Evolutionary conservation across 495 filamentous ascomycete species (phyloP), one percentile per base, ranked within the genome.

Genomic region (Ascobolus immersus): DNA sequence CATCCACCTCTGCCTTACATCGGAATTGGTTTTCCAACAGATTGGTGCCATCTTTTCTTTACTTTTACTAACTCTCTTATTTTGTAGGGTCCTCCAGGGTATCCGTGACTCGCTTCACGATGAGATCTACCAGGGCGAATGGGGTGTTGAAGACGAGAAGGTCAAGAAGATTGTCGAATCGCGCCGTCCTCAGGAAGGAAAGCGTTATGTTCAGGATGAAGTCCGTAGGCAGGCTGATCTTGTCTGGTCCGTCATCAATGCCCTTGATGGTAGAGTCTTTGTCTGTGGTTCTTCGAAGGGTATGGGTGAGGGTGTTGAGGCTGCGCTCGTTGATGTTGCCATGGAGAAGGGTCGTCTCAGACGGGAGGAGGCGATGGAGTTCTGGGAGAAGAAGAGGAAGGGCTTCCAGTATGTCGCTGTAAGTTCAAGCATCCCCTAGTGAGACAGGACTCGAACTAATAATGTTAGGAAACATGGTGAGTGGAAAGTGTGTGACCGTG

Each of bases 261-360:
- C 78, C 15, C 57, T 93, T 6, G 86, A 96, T 45, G 86, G 86
- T 0, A 65, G 86, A 8, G 69, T 96, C 11, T 96, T 94, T 50
- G 86, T 96, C 19, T 94, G 89, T 45, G 86, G 86, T 13, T 82
- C 74, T 46, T 75, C 67, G 38, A 77, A 79, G 57, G 86, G 86
- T 4, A 96, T 96, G 86, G 86, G 86, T 25, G 86, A 94, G 50
- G 89, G 86, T 11, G 86, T 96, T 0, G 77, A 93, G 52, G 59
- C 64, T 34, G 74, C 78, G 2, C 58, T 89, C 11, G 56, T 82
- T 14, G 75, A 84, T 41, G 74, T 80, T 3, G 72, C 74, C 17
- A 77, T 79, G 66, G 57, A 62, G 26, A 82, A 76, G 59, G 79
- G 77, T 4, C 75, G 75, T 39, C 51, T 86, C 15, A 69, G 72